phyloP scores from a whole-genome alignment of 2,329 filamentous ascomycete species.

The Pseudogymnoascus sp. region DNA sequence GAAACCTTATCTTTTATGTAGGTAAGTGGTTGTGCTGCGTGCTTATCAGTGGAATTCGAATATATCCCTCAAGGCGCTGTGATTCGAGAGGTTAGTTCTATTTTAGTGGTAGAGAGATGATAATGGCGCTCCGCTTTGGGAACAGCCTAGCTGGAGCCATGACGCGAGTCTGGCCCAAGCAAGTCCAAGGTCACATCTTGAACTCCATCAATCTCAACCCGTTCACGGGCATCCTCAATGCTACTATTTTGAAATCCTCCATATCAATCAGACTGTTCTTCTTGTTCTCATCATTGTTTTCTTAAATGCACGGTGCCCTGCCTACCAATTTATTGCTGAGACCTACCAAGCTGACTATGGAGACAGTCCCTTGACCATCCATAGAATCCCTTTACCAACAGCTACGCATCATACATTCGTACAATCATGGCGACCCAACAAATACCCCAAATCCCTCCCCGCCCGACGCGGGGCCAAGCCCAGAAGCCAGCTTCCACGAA shows the following conservation, averaged over 20 bases:
- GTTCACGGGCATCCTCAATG: background rate
- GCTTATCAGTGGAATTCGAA: background rate
- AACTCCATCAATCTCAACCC: conserved; percentile 1
- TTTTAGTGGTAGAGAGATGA: background rate
- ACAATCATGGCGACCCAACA: conserved; percentile 35
- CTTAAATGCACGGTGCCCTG: conserved; percentile 2
- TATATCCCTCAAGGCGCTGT: conserved; percentile 5
- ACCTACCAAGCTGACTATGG: conserved; percentile 3
- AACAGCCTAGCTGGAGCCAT: conserved; percentile 4
- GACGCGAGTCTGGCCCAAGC: conserved; percentile 5
- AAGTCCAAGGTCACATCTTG: conserved; percentile 3
- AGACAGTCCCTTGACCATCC: background rate
- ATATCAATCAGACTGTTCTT: background rate
- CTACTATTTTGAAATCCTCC: background rate
- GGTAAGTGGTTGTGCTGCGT: background rate
- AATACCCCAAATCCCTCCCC: conserved; percentile 49
- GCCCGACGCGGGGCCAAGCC: conserved; percentile 47
- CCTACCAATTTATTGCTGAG: background rate
- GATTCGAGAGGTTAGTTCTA: background rate
- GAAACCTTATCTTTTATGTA: background rate
- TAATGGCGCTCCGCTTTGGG: conserved; percentile 6
- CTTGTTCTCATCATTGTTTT: background rate
- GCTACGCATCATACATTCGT: background rate
- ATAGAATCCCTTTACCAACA: background rate
- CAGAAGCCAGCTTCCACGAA: conserved; percentile 33